These are phyloP conservation scores for Glaciozyma antarctica DNA, from an alignment of 768 basidiomycete genomes.

Conservation along the genomic window DNA sequence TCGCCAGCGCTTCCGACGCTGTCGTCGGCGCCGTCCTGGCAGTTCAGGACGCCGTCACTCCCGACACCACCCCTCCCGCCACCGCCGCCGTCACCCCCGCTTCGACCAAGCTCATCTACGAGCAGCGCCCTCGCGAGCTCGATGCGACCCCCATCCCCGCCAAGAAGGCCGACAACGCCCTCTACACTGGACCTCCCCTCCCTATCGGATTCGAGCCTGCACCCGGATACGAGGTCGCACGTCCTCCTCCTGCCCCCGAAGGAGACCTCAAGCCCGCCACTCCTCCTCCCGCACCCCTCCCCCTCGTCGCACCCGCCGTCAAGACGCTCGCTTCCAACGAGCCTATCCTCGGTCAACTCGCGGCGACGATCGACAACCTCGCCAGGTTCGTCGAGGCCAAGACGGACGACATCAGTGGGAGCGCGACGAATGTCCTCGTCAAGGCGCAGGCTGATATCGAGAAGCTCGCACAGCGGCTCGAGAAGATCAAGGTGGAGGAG, in stretches of 20 bases:
- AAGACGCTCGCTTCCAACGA: constrained; percentile 63
- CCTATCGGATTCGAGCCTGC: constrained; percentile 94
- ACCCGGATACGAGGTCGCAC: constrained; percentile 68
- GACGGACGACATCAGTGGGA: constrained; percentile 42
- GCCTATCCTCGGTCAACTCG: constrained; percentile 86
- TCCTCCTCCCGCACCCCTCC: constrained; percentile 46
- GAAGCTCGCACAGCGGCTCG: constrained; percentile 63
- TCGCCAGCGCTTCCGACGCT: constrained; percentile 36
- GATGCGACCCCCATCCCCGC: constrained; percentile 38
- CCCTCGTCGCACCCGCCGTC: constrained; percentile 71
- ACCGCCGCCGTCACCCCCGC: constrained; percentile 7
- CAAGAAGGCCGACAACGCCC: constrained; percentile 34
- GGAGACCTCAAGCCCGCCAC: constrained; percentile 30
- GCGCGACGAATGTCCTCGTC: constrained; percentile 57
- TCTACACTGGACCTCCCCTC: constrained; percentile 58
- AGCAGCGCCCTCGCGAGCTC: constrained; percentile 37
- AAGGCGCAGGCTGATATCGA: constrained; percentile 72
- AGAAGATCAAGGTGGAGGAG: constrained; percentile 71
- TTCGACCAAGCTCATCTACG: constrained; percentile 33
- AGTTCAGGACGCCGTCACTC: constrained; percentile 6
- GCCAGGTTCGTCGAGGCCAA: constrained; percentile 70
- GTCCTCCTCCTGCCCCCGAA: constrained; percentile 42
- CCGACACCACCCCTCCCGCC: constrained; percentile 21
- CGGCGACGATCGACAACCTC: constrained; percentile 82
- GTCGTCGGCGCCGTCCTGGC: constrained; percentile 27